These are phyloP conservation scores for Daldinia caldariorum DNA, from an alignment of 495 filamentous ascomycete genomes.

Conservation along the genomic window DNA sequence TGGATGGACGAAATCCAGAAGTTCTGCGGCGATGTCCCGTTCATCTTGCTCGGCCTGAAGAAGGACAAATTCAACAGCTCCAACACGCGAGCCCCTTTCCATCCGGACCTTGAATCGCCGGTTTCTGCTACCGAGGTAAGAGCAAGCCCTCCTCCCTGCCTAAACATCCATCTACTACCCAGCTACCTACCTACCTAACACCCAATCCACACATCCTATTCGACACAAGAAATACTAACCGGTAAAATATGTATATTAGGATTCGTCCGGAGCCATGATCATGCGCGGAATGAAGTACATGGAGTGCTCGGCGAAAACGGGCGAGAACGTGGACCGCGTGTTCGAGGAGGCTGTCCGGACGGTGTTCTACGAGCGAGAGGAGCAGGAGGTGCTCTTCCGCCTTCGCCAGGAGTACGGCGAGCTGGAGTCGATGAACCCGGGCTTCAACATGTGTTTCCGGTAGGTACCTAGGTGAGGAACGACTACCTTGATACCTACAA, in stretches of 20 bases:
- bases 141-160: background rate
- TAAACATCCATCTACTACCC: too few species aligned
- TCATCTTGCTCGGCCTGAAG: slow-evolving; percentile 45
- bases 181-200: too few species aligned
- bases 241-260: slow-evolving; percentile 12
- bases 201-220: background rate
- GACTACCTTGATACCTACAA: too few species aligned
- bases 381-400: slow-evolving; percentile 6
- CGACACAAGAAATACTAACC: background rate
- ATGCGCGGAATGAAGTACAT: slow-evolving; percentile 39
- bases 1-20: slow-evolving; percentile 41
- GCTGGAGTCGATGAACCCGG: background rate
- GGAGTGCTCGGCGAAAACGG: slow-evolving; percentile 44
- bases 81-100: slow-evolving; percentile 30
- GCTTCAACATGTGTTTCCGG: slow-evolving; percentile 34
- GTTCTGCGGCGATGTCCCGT: slow-evolving; percentile 33
- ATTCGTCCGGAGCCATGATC: slow-evolving; percentile 10
- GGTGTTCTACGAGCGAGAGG: slow-evolving; percentile 28
- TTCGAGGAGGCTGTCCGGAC: slow-evolving; percentile 40
- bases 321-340: slow-evolving; percentile 38
- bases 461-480: slow-evolving; percentile 7
- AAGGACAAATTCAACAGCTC: slow-evolving; percentile 34
- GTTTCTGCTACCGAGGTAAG: slow-evolving; percentile 28
- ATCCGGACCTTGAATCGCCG: slow-evolving; percentile 21
- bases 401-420: background rate